Percentiles rank a stretch among this genome's conserved stretches.
These are phyloP conservation scores for Rhynchospora breviuscula DNA, from an alignment of 176 grass and related monocot genomes.

Conservation along the genomic window DNA sequence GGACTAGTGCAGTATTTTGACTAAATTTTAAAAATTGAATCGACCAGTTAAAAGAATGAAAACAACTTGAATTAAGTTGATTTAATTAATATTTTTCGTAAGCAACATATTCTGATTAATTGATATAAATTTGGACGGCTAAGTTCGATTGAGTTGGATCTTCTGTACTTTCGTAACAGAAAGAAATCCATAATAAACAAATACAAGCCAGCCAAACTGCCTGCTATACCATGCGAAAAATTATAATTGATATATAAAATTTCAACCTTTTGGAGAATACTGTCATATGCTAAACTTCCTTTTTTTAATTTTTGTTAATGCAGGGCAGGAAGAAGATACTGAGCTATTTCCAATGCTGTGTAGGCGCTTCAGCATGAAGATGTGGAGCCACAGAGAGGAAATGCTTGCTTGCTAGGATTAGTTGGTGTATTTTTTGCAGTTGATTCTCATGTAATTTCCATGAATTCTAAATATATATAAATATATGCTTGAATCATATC, in stretches of 20 bases:
- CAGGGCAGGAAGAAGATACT: constrained; percentile 90
- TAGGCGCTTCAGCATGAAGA: constrained; percentile 48
- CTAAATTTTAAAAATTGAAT: neutral
- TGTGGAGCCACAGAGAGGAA: neutral
- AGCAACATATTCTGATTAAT: neutral
- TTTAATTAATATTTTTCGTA: neutral
- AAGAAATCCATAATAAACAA: neutral
- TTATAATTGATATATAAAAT: neutral
- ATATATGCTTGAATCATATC: constrained; percentile 4
- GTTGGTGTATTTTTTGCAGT: constrained; percentile 7
- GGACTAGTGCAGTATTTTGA: neutral
- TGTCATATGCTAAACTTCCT: constrained; percentile 10
- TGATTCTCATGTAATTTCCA: neutral
- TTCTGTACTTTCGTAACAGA: neutral
- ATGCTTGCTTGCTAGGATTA: constrained; percentile 12
- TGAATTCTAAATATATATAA: constrained; percentile 15
- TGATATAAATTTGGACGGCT: neutral
- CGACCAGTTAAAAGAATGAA: neutral
- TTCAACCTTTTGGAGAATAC: neutral
- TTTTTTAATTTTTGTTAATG: constrained; percentile 17
- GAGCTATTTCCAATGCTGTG: constrained; percentile 92
- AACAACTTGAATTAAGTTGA: neutral
- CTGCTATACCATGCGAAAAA: neutral
- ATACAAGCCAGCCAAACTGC: neutral
- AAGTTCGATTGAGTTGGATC: neutral